A percentile compares a stretch with the other conserved stretches of the same genome.
Evolutionary conservation across 2,329 filamentous ascomycete species (phyloP).

Genomic region (Zymoseptoria pseudotritici): DNA sequence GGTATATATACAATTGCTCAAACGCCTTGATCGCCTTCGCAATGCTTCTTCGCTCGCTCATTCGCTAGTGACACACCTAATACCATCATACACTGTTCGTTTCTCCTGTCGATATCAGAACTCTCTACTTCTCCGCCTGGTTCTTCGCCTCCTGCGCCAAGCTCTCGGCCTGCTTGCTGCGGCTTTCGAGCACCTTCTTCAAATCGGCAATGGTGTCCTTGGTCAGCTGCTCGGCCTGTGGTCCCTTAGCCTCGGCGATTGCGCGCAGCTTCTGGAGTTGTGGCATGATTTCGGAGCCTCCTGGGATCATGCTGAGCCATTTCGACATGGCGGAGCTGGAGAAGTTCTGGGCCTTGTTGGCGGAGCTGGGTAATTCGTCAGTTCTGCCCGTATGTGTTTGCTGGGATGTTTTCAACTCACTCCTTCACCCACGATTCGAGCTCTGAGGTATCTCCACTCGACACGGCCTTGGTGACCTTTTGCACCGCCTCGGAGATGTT

Average conservation of each 20-base stretch:
- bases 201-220: conserved; percentile 63
- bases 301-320: conserved; percentile 59
- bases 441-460: conserved; percentile 53
- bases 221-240: conserved; percentile 62
- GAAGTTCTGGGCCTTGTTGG: conserved; percentile 52
- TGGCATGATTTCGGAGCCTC: conserved; percentile 55
- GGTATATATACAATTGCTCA: not conserved
- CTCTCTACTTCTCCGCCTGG: conserved; percentile 10
- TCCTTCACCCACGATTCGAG: conserved; percentile 56
- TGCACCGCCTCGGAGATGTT: conserved; percentile 58
- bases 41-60: not conserved
- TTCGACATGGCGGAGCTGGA: conserved; percentile 41
- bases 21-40: not conserved
- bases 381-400: not conserved
- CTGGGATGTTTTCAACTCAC: conserved; percentile 7
- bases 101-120: not conserved
- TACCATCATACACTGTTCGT: not conserved
- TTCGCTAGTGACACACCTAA: not conserved
- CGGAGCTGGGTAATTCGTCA: conserved; percentile 29
- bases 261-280: conserved; percentile 60
- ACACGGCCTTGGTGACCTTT: conserved; percentile 53
- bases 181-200: conserved; percentile 55
- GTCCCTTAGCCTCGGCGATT: conserved; percentile 58
- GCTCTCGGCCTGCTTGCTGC: conserved; percentile 51
- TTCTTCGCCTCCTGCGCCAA: conserved; percentile 50